A percentile compares a stretch with the other conserved stretches of the same genome.
phyloP scores from a whole-genome alignment of 202 grass and related monocot species.

The Setaria italica region DNA sequence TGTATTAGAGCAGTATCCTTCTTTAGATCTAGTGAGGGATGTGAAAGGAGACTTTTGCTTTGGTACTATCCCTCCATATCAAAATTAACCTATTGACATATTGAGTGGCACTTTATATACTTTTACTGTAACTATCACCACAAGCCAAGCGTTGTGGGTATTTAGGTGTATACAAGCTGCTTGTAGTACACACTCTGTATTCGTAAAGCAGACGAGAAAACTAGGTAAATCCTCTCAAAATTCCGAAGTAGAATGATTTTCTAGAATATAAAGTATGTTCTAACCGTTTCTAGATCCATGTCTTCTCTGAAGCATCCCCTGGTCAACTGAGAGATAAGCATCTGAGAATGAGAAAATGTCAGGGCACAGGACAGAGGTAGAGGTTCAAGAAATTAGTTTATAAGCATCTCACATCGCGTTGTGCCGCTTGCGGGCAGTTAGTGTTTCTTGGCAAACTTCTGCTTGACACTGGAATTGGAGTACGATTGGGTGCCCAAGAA shows the following conservation, averaged over 20 bases:
- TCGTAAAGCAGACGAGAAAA: constrained; percentile 13
- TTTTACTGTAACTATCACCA: background rate
- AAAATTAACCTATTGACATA: background rate
- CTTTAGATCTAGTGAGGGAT: constrained; percentile 14
- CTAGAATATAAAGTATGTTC: constrained; percentile 37
- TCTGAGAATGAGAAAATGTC: constrained; percentile 54
- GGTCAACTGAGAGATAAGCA: constrained; percentile 66
- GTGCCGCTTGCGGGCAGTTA: constrained; percentile 48
- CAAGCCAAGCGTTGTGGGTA: constrained; percentile 24
- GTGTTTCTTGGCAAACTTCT: constrained; percentile 46
- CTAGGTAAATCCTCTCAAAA: background rate
- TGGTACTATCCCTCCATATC: constrained; percentile 9
- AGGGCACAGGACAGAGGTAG: constrained; percentile 30
- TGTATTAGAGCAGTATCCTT: background rate
- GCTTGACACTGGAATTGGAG: constrained; percentile 30
- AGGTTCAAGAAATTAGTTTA: constrained; percentile 29
- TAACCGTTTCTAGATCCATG: constrained; percentile 76
- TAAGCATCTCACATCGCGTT: constrained; percentile 55
- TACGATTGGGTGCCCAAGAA: constrained; percentile 47
- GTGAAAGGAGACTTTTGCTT: constrained; percentile 14
- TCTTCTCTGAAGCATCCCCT: constrained; percentile 51
- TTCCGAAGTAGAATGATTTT: constrained; percentile 30
- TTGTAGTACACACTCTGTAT: constrained; percentile 18
- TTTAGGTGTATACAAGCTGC: background rate
- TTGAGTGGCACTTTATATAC: background rate